Evolutionary conservation across 345 rosid species (phyloP).

Genomic region (Salix exigua): DNA sequence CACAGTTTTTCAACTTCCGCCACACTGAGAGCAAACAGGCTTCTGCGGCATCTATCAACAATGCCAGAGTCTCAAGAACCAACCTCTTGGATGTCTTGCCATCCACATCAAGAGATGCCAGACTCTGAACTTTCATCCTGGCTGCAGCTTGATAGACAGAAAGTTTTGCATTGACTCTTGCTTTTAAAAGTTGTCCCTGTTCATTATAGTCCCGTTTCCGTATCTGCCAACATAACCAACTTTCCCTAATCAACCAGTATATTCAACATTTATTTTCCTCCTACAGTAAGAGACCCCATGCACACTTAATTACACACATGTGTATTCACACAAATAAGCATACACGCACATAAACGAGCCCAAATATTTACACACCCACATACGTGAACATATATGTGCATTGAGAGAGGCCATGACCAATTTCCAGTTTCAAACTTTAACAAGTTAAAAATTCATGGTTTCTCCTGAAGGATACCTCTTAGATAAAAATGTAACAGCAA

Average conservation of each 20-base stretch:
- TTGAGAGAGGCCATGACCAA: neutral
- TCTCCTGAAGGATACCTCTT: neutral
- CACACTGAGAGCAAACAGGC: slow-evolving; percentile 87
- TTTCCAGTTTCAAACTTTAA: neutral
- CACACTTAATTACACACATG: neutral
- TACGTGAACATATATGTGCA: neutral
- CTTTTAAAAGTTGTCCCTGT: slow-evolving; percentile 73
- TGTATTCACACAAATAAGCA: neutral
- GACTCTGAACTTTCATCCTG: slow-evolving; percentile 69
- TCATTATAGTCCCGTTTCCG: slow-evolving; percentile 94
- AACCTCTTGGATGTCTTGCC: slow-evolving; percentile 81
- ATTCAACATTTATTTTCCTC: neutral
- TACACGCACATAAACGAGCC: neutral
- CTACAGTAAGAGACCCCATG: neutral
- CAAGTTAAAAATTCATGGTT: slow-evolving; percentile 15
- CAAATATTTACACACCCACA: neutral
- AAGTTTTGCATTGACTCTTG: slow-evolving; percentile 75
- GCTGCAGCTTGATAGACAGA: slow-evolving; percentile 83
- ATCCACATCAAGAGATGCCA: slow-evolving; percentile 73
- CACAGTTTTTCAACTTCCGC: slow-evolving; percentile 87
- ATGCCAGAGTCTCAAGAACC: slow-evolving; percentile 82
- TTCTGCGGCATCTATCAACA: slow-evolving; percentile 85
- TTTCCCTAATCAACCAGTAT: slow-evolving; percentile 8
- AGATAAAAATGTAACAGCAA: neutral
- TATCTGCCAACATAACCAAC: slow-evolving; percentile 48